Evolutionary conservation across 257 asterid genomes (phyloP).

Genomic region (Petrea volubilis): DNA sequence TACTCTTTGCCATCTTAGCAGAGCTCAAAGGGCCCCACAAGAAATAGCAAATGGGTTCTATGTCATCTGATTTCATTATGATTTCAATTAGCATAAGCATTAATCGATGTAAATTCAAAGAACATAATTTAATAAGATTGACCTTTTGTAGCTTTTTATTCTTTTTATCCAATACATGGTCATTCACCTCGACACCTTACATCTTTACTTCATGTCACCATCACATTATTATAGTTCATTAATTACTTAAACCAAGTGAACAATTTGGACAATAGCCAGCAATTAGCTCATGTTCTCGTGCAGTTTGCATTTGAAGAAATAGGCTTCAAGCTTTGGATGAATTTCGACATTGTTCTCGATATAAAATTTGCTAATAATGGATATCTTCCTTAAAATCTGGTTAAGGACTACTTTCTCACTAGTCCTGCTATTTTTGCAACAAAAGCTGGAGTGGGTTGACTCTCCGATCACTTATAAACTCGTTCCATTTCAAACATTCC

Average conservation of each 20-base stretch:
- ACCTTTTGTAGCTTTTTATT: not conserved
- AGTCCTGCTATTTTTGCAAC: slow-evolving; percentile 2
- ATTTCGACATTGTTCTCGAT: not conserved
- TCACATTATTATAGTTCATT: not conserved
- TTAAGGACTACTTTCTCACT: not conserved
- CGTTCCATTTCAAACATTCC: not conserved
- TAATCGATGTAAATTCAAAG: not conserved
- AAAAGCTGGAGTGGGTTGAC: not conserved
- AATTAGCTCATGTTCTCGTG: not conserved
- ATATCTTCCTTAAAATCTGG: not conserved
- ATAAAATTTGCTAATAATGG: not conserved
- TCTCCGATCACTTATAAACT: not conserved
- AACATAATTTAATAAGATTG: not conserved
- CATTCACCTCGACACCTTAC: slow-evolving; percentile 12
- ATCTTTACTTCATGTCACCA: not conserved
- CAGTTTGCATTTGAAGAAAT: not conserved
- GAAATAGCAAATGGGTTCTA: not conserved
- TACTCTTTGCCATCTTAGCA: slow-evolving; percentile 2
- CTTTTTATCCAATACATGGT: not conserved
- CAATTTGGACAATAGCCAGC: not conserved
- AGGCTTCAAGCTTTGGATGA: not conserved
- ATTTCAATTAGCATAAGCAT: not conserved
- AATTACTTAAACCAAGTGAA: not conserved
- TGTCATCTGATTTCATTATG: not conserved
- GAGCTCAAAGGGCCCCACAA: not conserved